Percentiles rank a stretch among this genome's conserved stretches.
phyloP scores from a whole-genome alignment of 257 asterid genomes.

The Perilla frutescens region DNA sequence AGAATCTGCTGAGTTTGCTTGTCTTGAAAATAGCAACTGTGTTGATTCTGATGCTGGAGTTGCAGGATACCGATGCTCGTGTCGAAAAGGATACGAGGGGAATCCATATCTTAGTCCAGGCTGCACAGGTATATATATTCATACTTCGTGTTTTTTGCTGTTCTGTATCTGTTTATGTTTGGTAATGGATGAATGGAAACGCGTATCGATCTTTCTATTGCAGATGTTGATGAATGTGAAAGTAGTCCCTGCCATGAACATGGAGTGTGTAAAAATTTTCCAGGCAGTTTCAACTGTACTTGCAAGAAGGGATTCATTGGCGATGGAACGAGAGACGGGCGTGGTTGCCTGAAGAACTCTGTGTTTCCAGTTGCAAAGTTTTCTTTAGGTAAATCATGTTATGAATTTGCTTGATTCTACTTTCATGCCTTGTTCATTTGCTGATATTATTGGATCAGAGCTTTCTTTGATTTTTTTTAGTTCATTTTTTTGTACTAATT shows the following conservation, averaged over 20 bases:
- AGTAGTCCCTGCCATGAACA: slow-evolving; percentile 46
- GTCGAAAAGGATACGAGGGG: slow-evolving; percentile 56
- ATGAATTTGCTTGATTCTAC: not conserved
- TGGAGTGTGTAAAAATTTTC: slow-evolving; percentile 46
- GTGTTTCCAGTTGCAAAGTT: slow-evolving; percentile 52
- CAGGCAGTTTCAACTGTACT: slow-evolving; percentile 45
- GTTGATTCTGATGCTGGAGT: slow-evolving; percentile 47
- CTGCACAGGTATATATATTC: slow-evolving; percentile 47
- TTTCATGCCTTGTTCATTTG: not conserved
- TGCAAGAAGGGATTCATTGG: slow-evolving; percentile 55
- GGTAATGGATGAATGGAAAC: not conserved
- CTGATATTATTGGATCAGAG: not conserved
- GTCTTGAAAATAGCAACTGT: slow-evolving; percentile 48
- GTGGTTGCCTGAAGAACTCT: slow-evolving; percentile 46
- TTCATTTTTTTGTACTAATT: slow-evolving; percentile 9
- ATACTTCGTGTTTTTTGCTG: too few species aligned
- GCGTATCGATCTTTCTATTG: not conserved
- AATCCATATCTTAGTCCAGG: slow-evolving; percentile 63
- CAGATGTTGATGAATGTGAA: slow-evolving; percentile 63
- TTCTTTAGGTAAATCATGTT: slow-evolving; percentile 47
- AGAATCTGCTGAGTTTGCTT: slow-evolving; percentile 36
- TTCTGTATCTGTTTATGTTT: not conserved
- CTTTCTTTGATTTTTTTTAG: not conserved
- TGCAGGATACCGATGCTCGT: slow-evolving; percentile 61
- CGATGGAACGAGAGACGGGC: slow-evolving; percentile 50